Evolutionary conservation across 2,329 filamentous ascomycete genomes (phyloP).

Genomic region (Bipolaris sorokiniana): DNA sequence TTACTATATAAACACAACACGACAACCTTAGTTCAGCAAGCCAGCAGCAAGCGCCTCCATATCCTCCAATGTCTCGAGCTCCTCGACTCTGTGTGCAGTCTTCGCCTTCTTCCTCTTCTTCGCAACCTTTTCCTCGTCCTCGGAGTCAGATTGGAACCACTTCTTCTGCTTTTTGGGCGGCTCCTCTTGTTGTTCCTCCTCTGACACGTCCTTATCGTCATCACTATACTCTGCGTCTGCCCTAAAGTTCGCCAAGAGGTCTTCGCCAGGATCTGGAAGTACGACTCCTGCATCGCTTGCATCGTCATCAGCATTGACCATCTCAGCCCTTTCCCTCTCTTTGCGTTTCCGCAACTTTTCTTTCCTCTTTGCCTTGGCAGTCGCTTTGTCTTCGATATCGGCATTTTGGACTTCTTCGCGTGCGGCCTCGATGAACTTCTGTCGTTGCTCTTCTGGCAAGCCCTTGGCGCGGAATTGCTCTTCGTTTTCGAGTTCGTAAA

Average conservation of each 20-base stretch:
- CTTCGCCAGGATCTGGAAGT: conserved; percentile 43
- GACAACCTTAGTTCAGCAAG: conserved; percentile 58
- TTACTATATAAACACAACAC: not conserved
- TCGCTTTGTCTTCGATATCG: conserved; percentile 81
- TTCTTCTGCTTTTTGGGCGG: conserved; percentile 73
- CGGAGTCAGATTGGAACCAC: conserved; percentile 75
- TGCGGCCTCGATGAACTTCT: conserved; percentile 79
- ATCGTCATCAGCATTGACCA: conserved; percentile 30
- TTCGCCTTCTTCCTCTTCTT: conserved; percentile 56
- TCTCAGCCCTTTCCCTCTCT: conserved; percentile 64
- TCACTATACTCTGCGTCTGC: conserved; percentile 50
- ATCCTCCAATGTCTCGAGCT: conserved; percentile 80
- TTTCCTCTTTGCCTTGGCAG: conserved; percentile 76
- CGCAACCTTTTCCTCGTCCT: conserved; percentile 53
- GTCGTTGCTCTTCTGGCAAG: conserved; percentile 75
- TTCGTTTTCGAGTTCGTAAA: conserved; percentile 90
- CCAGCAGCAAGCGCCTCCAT: conserved; percentile 78
- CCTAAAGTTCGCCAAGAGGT: conserved; percentile 53
- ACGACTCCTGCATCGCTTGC: conserved; percentile 29
- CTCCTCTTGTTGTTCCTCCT: conserved; percentile 49
- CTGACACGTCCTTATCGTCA: conserved; percentile 43
- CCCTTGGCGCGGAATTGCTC: conserved; percentile 78
- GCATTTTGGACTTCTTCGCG: conserved; percentile 71
- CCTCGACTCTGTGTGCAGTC: conserved; percentile 65
- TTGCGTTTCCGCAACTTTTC: conserved; percentile 79